A percentile compares a stretch with the other conserved stretches of the same genome.
These are phyloP conservation scores for Cylindrodendrum hubeiense DNA, from an alignment of 2,329 filamentous ascomycete genomes.

Conservation along the genomic window DNA sequence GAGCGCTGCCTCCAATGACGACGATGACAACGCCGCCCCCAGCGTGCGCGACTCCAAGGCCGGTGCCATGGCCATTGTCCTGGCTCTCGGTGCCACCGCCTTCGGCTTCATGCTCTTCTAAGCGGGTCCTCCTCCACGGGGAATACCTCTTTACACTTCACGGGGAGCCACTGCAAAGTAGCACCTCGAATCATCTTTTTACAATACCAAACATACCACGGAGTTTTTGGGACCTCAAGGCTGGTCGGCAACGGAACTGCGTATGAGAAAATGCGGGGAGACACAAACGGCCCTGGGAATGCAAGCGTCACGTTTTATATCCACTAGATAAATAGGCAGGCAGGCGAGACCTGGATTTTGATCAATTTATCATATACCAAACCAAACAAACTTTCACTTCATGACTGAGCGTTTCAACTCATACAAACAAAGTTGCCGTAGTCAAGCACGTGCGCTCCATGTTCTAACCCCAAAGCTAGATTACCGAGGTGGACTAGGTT, in stretches of 20 bases:
- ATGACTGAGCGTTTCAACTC: not conserved
- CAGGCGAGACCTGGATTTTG: constrained; percentile 1
- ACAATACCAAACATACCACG: not conserved
- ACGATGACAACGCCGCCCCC: constrained; percentile 33
- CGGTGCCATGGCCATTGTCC: constrained; percentile 32
- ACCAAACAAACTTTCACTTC: not conserved
- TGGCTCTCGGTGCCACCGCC: constrained; percentile 41
- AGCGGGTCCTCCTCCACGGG: constrained; percentile 1
- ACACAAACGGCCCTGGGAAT: not conserved
- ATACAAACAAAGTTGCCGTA: too few species aligned
- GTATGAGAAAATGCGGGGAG: not conserved
- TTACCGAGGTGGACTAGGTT: too few species aligned
- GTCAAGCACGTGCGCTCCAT: too few species aligned
- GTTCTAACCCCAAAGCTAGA: too few species aligned
- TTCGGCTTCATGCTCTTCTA: constrained; percentile 41
- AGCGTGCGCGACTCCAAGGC: constrained; percentile 23
- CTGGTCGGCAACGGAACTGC: not conserved
- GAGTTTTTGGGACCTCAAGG: not conserved
- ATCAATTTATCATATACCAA: constrained; percentile 8
- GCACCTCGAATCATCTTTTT: not conserved
- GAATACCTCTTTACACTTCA: not conserved
- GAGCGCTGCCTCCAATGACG: not conserved
- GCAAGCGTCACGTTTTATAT: constrained; percentile 6
- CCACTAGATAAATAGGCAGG: constrained; percentile 11
- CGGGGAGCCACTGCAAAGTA: not conserved